Conservation (phyloP, 345 rosid genomes). For the Adansonia digitata region DNA sequence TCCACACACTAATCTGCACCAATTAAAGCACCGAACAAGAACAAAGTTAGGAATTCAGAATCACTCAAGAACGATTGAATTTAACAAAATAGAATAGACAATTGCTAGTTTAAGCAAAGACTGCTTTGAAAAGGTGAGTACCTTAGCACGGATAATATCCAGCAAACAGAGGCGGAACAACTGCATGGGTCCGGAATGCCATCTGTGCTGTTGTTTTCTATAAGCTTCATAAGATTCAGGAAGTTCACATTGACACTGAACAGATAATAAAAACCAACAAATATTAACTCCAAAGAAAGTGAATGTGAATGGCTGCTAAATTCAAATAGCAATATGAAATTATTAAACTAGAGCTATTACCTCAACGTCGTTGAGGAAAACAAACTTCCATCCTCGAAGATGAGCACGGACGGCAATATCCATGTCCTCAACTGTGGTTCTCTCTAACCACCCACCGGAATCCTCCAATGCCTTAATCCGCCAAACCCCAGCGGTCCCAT, state of each 20-base stretch:
- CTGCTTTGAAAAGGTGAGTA: conserved; percentile 7
- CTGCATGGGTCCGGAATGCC: conserved; percentile 99
- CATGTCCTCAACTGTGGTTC: conserved; percentile 97
- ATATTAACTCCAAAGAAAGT: not conserved
- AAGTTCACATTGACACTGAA: conserved; percentile 85
- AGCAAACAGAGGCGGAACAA: conserved; percentile 88
- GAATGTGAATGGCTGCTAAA: not conserved
- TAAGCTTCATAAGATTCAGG: conserved; percentile 96
- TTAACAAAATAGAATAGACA: not conserved
- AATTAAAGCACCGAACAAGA: conserved; percentile 1
- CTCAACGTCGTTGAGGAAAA: conserved; percentile 85
- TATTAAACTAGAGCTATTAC: conserved; percentile 36
- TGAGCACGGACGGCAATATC: conserved; percentile 96
- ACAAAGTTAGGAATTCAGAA: conserved; percentile 6
- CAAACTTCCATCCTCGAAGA: conserved; percentile 86
- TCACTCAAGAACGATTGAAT: not conserved
- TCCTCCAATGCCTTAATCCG: conserved; percentile 91
- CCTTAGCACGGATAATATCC: conserved; percentile 67
- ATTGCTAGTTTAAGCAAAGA: not conserved
- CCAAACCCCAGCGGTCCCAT: conserved; percentile 97
- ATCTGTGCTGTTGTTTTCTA: conserved; percentile 87
- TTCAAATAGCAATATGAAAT: not conserved
- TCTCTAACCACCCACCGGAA: conserved; percentile 96
- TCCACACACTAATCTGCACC: conserved; percentile 72
- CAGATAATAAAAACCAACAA: conserved; percentile 5